Conservation (phyloP, 176 grass and related monocot species). For the Eleusine coracana region DNA sequence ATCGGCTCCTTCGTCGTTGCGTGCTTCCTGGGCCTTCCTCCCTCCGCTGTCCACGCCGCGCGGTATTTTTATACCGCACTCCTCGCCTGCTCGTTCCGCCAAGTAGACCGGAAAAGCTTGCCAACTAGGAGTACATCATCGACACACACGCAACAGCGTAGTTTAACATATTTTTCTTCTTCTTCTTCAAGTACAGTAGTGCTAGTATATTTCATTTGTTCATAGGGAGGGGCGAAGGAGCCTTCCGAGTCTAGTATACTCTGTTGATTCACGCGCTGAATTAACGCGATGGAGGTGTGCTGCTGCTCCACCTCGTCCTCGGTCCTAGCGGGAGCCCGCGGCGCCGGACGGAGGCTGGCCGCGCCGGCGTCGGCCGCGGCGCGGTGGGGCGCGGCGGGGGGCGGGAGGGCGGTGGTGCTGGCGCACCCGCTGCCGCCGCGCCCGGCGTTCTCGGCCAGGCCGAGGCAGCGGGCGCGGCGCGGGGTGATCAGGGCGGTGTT, state of each 20-base stretch:
- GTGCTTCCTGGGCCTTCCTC: constrained; percentile 32
- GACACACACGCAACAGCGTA: not conserved
- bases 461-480: constrained; percentile 5
- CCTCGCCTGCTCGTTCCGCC: not conserved
- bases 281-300: constrained; percentile 51
- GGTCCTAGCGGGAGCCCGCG: not conserved
- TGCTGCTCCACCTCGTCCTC: constrained; percentile 53
- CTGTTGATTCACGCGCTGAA: not conserved
- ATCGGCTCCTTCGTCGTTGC: constrained; percentile 42
- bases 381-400: constrained; percentile 27
- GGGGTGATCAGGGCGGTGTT: constrained; percentile 58
- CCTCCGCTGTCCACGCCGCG: not conserved
- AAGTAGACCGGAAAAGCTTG: not conserved
- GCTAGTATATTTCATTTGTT: not conserved
- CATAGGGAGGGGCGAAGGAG: not conserved
- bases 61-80: constrained; percentile 36
- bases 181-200: not conserved
- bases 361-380: constrained; percentile 26
- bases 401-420: constrained; percentile 44
- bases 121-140: not conserved
- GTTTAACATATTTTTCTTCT: not conserved
- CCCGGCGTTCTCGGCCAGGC: not conserved
- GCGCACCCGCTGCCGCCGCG: constrained; percentile 29
- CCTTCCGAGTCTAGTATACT: not conserved
- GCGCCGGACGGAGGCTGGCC: not conserved